These are phyloP conservation scores for Fusarium sarcochroum DNA, from an alignment of 2,329 filamentous ascomycete genomes.

Conservation along the genomic window DNA sequence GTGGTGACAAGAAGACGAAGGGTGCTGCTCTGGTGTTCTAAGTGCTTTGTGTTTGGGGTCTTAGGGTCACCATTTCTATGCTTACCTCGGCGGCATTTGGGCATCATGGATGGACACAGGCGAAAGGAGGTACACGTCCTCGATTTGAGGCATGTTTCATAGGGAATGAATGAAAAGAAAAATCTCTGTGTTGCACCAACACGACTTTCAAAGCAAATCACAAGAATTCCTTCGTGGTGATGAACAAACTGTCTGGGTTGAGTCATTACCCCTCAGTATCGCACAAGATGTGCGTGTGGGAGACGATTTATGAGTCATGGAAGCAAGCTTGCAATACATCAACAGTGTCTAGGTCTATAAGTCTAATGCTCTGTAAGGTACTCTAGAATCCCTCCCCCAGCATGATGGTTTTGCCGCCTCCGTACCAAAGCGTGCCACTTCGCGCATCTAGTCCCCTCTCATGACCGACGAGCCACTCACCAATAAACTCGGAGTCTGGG, in stretches of 20 bases:
- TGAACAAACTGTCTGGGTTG: constrained; percentile 5
- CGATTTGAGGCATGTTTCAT: constrained; percentile 60
- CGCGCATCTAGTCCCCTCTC: constrained; percentile 84
- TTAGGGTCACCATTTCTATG: constrained; percentile 57
- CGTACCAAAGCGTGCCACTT: constrained; percentile 88
- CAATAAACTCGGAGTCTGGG: constrained; percentile 60
- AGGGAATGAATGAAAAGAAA: constrained; percentile 59
- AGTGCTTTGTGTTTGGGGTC: constrained; percentile 67
- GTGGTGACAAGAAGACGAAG: constrained; percentile 99
- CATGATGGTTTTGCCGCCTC: constrained; percentile 79
- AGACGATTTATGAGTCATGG: constrained; percentile 9
- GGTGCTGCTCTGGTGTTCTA: constrained; percentile 99
- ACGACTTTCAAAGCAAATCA: constrained; percentile 26
- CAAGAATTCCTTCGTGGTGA: constrained; percentile 16
- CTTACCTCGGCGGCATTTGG: constrained; percentile 61
- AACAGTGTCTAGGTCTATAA: constrained; percentile 27
- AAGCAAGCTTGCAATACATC: constrained; percentile 22
- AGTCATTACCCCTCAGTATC: constrained; percentile 20
- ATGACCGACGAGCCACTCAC: constrained; percentile 90
- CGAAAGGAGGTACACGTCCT: constrained; percentile 63
- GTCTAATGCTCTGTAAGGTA: constrained; percentile 23
- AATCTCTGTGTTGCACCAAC: constrained; percentile 49
- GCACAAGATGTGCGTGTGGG: constrained; percentile 4
- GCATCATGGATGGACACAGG: constrained; percentile 66
- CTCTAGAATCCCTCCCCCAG: constrained; percentile 72